phyloP scores from a whole-genome alignment of 257 asterid genomes.

The Echium plantagineum region DNA sequence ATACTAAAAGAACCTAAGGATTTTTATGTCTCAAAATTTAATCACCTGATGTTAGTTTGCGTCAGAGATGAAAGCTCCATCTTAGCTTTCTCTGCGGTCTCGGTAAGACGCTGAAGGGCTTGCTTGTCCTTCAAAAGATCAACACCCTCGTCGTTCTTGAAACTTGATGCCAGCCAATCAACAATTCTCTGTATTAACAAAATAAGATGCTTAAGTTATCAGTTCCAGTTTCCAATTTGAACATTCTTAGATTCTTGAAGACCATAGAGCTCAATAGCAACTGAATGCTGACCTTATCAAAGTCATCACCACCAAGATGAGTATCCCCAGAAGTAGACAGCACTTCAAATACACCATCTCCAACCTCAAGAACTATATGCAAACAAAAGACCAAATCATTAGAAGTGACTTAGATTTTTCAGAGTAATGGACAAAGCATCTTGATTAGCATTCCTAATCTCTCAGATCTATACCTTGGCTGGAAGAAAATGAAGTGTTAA shows the following conservation, averaged over 20 bases:
- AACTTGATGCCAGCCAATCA: conserved; percentile 79
- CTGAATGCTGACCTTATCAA: conserved; percentile 52
- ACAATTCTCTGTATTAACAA: conserved; percentile 61
- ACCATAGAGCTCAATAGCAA: not conserved
- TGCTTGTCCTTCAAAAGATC: conserved; percentile 94
- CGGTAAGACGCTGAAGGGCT: conserved; percentile 96
- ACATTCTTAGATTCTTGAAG: not conserved
- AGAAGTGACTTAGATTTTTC: too few species aligned
- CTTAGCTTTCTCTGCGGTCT: conserved; percentile 97
- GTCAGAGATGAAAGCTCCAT: conserved; percentile 92
- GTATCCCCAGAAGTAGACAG: conserved; percentile 94
- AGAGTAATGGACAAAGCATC: too few species aligned
- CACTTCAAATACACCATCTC: conserved; percentile 96
- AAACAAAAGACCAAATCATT: conserved; percentile 7
- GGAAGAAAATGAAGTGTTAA: too few species aligned
- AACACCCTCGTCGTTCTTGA: conserved; percentile 84
- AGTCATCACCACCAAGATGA: conserved; percentile 98
- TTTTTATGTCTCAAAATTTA: not conserved
- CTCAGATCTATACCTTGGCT: too few species aligned
- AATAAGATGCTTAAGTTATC: not conserved
- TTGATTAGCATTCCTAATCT: too few species aligned
- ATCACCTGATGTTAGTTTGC: conserved; percentile 78
- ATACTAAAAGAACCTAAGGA: too few species aligned
- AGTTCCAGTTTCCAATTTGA: not conserved
- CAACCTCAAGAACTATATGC: conserved; percentile 79